phyloP scores from a whole-genome alignment of 2,329 filamentous ascomycete species.

The Apiospora pterosperma region DNA sequence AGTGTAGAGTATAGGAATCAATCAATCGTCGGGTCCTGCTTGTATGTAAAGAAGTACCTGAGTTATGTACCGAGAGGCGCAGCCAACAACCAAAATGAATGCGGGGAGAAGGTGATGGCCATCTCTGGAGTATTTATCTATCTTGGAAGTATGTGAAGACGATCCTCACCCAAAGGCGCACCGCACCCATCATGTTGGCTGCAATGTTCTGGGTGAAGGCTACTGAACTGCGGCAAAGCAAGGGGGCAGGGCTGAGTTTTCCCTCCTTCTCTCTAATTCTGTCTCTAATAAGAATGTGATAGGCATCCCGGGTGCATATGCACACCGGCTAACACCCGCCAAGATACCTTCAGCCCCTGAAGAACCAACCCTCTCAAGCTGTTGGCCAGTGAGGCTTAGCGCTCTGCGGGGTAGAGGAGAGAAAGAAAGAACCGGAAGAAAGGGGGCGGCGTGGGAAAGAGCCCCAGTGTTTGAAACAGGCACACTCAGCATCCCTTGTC shows the following conservation, averaged over 20 bases:
- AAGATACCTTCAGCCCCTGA: neutral
- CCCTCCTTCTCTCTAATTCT: no score
- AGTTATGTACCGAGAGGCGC: neutral
- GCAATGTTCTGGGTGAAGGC: neutral
- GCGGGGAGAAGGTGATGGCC: neutral
- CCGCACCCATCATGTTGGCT: neutral
- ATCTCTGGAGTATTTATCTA: neutral
- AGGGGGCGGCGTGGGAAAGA: neutral
- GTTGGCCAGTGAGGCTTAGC: neutral
- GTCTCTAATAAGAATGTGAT: neutral
- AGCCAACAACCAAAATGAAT: neutral
- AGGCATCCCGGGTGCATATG: neutral
- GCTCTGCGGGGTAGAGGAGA: neutral
- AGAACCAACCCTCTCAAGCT: neutral
- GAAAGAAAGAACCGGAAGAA: neutral
- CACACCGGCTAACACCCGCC: neutral
- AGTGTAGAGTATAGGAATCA: neutral
- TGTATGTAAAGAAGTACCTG: no score
- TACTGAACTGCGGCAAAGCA: neutral
- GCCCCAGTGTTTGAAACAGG: neutral
- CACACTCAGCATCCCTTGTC: neutral
- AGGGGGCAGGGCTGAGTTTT: neutral
- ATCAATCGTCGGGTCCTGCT: neutral
- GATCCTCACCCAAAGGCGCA: neutral
- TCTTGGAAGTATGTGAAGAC: no score